Percentiles rank a stretch among this genome's conserved stretches.
Conservation (phyloP, 2,329 filamentous ascomycete genomes). For the Colletotrichum chrysophilum region DNA sequence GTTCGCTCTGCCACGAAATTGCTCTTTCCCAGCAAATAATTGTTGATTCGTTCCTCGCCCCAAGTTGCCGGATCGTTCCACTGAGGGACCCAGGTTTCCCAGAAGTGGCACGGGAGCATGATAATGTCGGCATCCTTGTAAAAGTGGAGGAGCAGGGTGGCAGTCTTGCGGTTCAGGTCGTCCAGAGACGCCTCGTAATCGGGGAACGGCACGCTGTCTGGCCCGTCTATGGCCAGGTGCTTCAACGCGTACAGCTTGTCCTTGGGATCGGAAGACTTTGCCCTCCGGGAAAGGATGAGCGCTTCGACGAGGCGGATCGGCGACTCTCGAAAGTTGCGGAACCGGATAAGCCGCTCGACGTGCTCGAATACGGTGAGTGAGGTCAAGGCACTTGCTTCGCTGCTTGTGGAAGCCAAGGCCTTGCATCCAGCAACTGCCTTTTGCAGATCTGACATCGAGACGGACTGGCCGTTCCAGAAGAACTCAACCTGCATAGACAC, state of each 20-base stretch:
- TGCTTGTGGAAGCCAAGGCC: background rate
- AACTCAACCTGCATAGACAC: background rate
- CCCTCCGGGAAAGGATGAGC: background rate
- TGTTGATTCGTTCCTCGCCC: background rate
- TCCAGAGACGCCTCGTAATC: background rate
- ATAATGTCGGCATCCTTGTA: background rate
- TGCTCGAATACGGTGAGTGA: background rate
- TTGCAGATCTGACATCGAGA: background rate
- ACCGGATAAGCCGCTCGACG: background rate
- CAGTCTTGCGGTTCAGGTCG: background rate
- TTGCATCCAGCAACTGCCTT: background rate
- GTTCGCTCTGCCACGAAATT: background rate
- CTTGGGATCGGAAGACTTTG: background rate
- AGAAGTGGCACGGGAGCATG: background rate
- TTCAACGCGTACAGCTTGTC: background rate
- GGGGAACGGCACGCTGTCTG: background rate
- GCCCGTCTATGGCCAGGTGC: background rate
- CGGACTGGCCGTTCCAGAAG: background rate
- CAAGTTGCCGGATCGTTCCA: background rate
- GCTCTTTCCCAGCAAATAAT: background rate
- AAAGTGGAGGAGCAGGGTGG: background rate
- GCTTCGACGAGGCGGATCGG: background rate
- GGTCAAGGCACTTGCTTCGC: rapidly evolving
- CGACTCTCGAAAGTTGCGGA: background rate
- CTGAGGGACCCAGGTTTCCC: background rate